Base-by-base conservation (phyloP, 2,329 filamentous ascomycete genomes). In the Escovopsis sp. region DNA sequence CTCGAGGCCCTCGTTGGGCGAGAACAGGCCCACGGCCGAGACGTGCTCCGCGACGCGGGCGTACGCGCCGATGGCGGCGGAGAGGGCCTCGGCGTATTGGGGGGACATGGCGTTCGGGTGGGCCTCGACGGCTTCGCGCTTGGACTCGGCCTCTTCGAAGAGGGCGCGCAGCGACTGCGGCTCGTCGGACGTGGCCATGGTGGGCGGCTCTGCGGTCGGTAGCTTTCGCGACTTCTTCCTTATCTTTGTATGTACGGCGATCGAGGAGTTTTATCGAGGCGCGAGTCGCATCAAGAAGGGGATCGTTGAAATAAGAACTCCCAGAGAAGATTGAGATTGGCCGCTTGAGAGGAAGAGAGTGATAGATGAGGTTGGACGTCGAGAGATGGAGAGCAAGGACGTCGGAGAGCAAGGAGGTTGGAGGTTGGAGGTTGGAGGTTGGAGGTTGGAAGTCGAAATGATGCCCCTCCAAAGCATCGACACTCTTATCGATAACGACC, bases 1-100 rank as follows among this genome's bases (percentile, higher is more conserved):
- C 47, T 98, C 91, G 33, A 89, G 62, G 1, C 75, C 73, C 61
- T 98, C 91, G 61, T 98, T 98, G 31, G 79, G 71, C 51, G 86
- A 94, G 71, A 96, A 96, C 41, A 98, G 68, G 0, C 84, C 81
- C 24, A 91, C 68, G 45, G 76, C 71, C 49, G 76, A 68, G 48
- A 84, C 76, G 43, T 84, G 74, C 45, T 74, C 67, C 44, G 81
- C 68, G 59, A 84, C 88, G 58, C 82, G 70, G 53, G 82, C 70
- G 62, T 94, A 89, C 41, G 77, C 72, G 48, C 72, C 62, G 51
- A 94, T 76, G 34, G 84, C 75, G 33, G 69, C 62, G 45, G 68
- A 66, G 50, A 94, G 71, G 52, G 77, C 76, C 49, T 80, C 71
- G 55, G 76, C 76, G 63, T 81, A 89, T 42, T 67, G 60, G 30